These are phyloP conservation scores for Geum urbanum DNA, from an alignment of 306 rosid genomes.

Conservation along the genomic window DNA sequence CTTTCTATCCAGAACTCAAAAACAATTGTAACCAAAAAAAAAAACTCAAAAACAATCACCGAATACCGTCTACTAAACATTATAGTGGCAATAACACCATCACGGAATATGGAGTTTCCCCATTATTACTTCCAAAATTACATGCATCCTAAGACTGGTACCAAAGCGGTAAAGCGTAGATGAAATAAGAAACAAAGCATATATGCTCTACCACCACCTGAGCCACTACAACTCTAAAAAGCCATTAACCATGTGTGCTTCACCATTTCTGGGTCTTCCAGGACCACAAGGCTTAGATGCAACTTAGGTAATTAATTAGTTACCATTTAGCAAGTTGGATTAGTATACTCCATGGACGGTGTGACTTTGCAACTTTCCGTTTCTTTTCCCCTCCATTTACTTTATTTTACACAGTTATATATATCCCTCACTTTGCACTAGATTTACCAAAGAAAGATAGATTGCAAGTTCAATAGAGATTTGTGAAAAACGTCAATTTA, in stretches of 20 bases:
- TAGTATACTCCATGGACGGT: slow-evolving; percentile 14
- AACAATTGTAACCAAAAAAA: background rate
- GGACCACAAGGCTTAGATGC: slow-evolving; percentile 4
- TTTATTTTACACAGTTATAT: too few species aligned
- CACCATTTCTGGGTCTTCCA: slow-evolving; percentile 3
- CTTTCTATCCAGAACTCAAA: slow-evolving; percentile 15
- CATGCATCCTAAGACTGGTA: background rate
- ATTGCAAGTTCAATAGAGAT: too few species aligned
- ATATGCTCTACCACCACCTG: background rate
- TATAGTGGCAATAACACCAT: background rate
- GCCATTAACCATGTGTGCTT: background rate
- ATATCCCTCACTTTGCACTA: too few species aligned
- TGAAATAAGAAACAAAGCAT: background rate
- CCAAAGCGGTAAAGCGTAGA: background rate
- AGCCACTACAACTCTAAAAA: background rate
- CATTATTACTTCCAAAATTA: slow-evolving; percentile 17
- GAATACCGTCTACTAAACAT: slow-evolving; percentile 5
- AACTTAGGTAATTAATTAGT: background rate
- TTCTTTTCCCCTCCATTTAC: too few species aligned
- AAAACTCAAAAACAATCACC: slow-evolving; percentile 3
- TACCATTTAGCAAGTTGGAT: slow-evolving; percentile 3
- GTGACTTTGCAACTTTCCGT: background rate
- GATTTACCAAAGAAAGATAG: too few species aligned
- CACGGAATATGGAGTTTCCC: slow-evolving; percentile 4
- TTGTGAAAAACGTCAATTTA: too few species aligned